phyloP scores from a whole-genome alignment of 169 alveolate species.

The Cyclospora cayetanensis region DNA sequence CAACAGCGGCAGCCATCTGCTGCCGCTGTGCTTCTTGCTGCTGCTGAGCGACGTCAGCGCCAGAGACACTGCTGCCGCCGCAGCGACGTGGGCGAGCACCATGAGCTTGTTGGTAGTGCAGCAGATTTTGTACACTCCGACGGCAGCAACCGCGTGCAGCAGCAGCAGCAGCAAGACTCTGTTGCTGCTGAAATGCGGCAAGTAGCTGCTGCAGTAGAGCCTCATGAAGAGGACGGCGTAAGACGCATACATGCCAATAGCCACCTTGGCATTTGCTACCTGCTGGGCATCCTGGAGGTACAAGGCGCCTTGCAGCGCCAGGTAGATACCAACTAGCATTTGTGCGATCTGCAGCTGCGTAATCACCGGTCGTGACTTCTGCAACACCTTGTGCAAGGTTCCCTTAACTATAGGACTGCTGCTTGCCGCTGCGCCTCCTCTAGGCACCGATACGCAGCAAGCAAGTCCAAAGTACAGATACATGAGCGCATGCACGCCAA shows the following conservation, averaged over 20 bases:
- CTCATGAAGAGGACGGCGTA: slow-evolving; percentile 69
- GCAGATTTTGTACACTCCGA: slow-evolving; percentile 46
- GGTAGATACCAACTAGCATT: slow-evolving; percentile 66
- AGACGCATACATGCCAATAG: slow-evolving; percentile 69
- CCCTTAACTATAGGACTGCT: slow-evolving; percentile 63
- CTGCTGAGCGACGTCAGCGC: slow-evolving; percentile 11
- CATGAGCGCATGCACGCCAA: slow-evolving; percentile 80
- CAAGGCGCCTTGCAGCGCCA: slow-evolving; percentile 62
- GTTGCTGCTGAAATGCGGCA: slow-evolving; percentile 65
- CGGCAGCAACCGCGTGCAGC: slow-evolving; percentile 57
- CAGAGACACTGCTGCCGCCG: slow-evolving; percentile 45
- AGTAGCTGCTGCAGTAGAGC: slow-evolving; percentile 70
- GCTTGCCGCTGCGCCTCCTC: slow-evolving; percentile 40
- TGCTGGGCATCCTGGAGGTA: slow-evolving; percentile 2
- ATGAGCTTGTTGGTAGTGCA: background rate
- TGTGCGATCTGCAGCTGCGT: slow-evolving; percentile 65
- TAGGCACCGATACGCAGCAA: slow-evolving; percentile 57
- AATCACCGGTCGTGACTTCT: slow-evolving; percentile 57
- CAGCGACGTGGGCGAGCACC: slow-evolving; percentile 14
- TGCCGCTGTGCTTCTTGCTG: background rate
- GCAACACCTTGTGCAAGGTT: slow-evolving; percentile 42
- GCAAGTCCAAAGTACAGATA: slow-evolving; percentile 79
- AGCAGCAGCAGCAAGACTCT: slow-evolving; percentile 42
- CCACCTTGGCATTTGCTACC: slow-evolving; percentile 46
- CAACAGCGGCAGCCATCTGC: background rate